phyloP scores from a whole-genome alignment of 345 rosid species.

The Rhodomyrtus tomentosa region DNA sequence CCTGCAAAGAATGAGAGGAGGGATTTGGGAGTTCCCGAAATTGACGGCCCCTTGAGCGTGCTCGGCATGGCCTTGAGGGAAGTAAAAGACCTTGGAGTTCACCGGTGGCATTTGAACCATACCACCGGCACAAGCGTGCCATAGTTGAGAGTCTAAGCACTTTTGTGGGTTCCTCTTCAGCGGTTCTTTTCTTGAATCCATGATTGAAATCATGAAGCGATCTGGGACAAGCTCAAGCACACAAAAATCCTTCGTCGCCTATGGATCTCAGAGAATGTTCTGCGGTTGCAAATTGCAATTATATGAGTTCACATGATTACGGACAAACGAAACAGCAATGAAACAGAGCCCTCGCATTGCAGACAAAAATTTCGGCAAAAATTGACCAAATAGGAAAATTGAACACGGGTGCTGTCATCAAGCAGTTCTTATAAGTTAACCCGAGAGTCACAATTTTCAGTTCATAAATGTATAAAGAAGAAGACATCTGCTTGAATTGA shows the following conservation, averaged over 20 bases:
- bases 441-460: neutral
- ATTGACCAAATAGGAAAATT: neutral
- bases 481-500: neutral
- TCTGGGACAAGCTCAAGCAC: neutral
- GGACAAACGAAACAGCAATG: neutral
- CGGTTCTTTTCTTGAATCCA: constrained; percentile 29
- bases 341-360: neutral
- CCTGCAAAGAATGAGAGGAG: constrained; percentile 48
- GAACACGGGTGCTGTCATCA: neutral
- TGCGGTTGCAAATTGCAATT: neutral
- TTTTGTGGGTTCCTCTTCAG: constrained; percentile 31
- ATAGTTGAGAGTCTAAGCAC: constrained; percentile 78
- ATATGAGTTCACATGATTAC: neutral
- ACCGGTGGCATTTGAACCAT: constrained; percentile 88
- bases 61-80: constrained; percentile 96
- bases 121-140: constrained; percentile 99
- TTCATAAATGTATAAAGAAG: neutral
- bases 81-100: constrained; percentile 68
- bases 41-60: constrained; percentile 59
- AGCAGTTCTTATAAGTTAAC: neutral
- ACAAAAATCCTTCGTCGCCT: neutral
- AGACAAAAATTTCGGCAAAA: neutral
- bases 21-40: constrained; percentile 33
- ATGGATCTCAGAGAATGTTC: neutral
- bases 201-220: constrained; percentile 23